A percentile compares a stretch with the other conserved stretches of the same genome.
These are phyloP conservation scores for Botryosphaeria dothidea DNA, from an alignment of 2,329 filamentous ascomycete genomes.

Conservation along the genomic window DNA sequence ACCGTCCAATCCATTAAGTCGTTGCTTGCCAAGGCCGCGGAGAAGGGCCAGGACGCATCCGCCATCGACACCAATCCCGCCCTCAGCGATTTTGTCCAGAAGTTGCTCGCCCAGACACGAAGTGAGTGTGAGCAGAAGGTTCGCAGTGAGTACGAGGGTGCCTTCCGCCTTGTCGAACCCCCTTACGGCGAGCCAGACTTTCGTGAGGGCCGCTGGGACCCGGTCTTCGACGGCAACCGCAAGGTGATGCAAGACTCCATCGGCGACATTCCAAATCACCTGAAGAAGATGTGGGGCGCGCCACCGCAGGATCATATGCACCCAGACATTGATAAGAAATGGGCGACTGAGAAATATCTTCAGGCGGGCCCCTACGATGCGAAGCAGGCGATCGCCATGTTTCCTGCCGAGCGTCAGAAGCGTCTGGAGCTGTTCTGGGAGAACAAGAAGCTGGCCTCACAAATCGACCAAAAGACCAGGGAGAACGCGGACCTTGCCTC, in stretches of 20 bases:
- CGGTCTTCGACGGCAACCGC: background rate
- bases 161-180: background rate
- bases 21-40: too few relatives aligned
- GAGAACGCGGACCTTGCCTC: too few relatives aligned
- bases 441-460: too few relatives aligned
- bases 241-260: background rate
- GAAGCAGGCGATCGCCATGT: background rate
- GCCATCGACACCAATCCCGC: too few relatives aligned
- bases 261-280: background rate
- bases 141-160: background rate
- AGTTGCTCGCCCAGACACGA: background rate
- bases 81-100: too few relatives aligned
- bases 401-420: background rate
- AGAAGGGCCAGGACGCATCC: too few relatives aligned
- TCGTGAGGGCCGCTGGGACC: background rate
- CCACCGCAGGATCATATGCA: background rate
- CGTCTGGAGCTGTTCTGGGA: background rate
- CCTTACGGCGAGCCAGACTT: background rate
- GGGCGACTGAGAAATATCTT: background rate
- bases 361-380: background rate
- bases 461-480: too few relatives aligned
- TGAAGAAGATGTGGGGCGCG: background rate
- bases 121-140: background rate
- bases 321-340: background rate
- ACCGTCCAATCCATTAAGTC: too few relatives aligned